Evolutionary conservation across 768 basidiomycete species (phyloP).

Genomic region (Boletus vermiculosoides): DNA sequence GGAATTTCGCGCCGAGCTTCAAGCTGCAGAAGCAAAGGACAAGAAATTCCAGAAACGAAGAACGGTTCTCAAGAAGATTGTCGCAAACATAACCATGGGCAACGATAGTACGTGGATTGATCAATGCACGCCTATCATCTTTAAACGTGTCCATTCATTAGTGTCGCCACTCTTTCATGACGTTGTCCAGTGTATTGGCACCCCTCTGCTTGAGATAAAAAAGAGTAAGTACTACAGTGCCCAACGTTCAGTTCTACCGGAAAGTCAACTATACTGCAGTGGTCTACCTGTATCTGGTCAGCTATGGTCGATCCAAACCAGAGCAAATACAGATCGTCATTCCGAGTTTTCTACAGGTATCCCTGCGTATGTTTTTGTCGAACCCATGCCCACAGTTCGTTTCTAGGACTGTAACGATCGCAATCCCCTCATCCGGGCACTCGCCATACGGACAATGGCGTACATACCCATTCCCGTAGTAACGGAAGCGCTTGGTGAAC

Average conservation of each 20-base stretch:
- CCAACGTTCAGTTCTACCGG: neutral
- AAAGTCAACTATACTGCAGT: constrained; percentile 45
- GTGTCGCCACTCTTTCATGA: constrained; percentile 96
- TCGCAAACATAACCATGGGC: constrained; percentile 99
- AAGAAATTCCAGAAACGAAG: constrained; percentile 94
- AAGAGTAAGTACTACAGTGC: constrained; percentile 69
- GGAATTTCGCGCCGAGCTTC: constrained; percentile 91
- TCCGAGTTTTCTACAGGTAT: constrained; percentile 83
- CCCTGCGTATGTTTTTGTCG: constrained; percentile 16
- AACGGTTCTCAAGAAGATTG: constrained; percentile 93
- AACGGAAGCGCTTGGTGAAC: constrained; percentile 82
- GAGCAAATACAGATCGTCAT: constrained; percentile 93
- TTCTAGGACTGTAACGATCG: constrained; percentile 90
- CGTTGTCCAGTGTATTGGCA: constrained; percentile 92
- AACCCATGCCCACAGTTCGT: constrained; percentile 12
- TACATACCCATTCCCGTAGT: constrained; percentile 94
- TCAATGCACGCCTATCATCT: constrained; percentile 11
- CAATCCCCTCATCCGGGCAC: constrained; percentile 93
- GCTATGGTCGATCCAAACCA: constrained; percentile 91
- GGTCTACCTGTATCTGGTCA: constrained; percentile 97
- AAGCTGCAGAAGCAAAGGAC: constrained; percentile 91
- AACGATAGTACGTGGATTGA: constrained; percentile 81
- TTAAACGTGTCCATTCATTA: constrained; percentile 34
- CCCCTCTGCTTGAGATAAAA: constrained; percentile 95
- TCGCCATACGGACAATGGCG: constrained; percentile 99